Evolutionary conservation across 2,329 filamentous ascomycete species (phyloP), one percentile per base, ranked within the genome.

Genomic region (Chaetomium globosum): DNA sequence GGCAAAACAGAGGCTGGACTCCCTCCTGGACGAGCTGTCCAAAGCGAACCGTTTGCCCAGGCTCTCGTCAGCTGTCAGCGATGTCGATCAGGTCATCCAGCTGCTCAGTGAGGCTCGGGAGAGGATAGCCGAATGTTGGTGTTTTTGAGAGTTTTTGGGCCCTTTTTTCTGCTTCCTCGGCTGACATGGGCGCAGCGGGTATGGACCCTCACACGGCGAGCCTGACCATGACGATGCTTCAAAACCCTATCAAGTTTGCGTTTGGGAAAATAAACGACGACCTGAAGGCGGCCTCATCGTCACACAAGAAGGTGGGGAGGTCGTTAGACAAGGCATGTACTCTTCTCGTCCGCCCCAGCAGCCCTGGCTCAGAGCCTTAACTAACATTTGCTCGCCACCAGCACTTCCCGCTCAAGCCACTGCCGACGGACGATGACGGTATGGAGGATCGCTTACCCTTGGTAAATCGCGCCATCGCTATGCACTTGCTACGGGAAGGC

Each of bases 401-500:
- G 73, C 73, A 73, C 12, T 75, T 78, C 23, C 82, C 80, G 4
- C 72, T 76, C 10, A 86, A 88, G 16, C 81, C 90, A 16, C 87
- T 94, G 0, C 90, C 89, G 16, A 90, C 87, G 73, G 90, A 93
- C 65, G 88, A 92, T 72, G 92, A 96, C 77, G 89, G 88, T 39
- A 87, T 97, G 76, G 88, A 87, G 1, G 85, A 88, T 23, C 88
- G 96, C 70, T 85, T 90, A 4, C 82, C 84, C 19, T 83, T 97
- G 13, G 92, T 98, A 74, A 96, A 97, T 78, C 87, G 93, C 64
- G 94, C 95, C 7, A 96, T 99, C 71, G 91, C 91, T 10, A 97
- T 98, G 93, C 95, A 99, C 75, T 85, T 99, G 26, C 84, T 99
- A 48, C 91, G 95, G 49, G 94, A 98, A 79, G 95, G 95, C 57